Evolutionary conservation across 305 asterid genomes (phyloP), one percentile per base, ranked within the genome.

Genomic region (Lippia alba): DNA sequence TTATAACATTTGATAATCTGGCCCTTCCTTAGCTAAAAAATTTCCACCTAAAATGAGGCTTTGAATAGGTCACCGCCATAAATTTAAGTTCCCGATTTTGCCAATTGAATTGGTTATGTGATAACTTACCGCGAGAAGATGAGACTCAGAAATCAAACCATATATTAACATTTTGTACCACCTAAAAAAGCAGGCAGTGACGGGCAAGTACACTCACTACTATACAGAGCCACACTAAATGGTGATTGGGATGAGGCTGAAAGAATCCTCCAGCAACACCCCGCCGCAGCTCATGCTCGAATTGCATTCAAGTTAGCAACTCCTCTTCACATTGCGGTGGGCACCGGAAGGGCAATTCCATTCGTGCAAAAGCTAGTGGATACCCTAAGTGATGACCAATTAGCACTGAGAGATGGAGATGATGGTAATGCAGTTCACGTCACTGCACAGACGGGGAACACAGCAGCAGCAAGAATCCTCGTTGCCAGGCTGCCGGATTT

Each of bases 321-420:
- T 33, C 77, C 78, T 18, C 85, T 84, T 58, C 89, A 81, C 57
- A 59, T 81, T 33, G 86, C 86, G 10, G 85, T 82, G 0, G 81
- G 80, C 12, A 79, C 86, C 10, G 64, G 64, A 19, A 54, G 19
- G 24, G 63, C 72, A 0, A 54, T 24, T 3, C 41, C 30, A 11
- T 67, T 54, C 15, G 64, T 67, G 56, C 15, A 2, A 18, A 40
- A 19, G 1, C 55, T 67, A 8, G 56, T 54, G 3, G 6, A 55
- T 34, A 12, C 0, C 6, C 36, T 56, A 44, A 0, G 39, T 2
- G 6, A 12, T 14, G 48, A 39, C 17, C 11, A 12, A 0, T 56
- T 84, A 59, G 61, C 60, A 17, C 18, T 67, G 18, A 78, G 78
- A 77, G 78, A 19, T 49, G 2, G 16, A 30, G 18, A 79, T 74